A percentile compares a stretch with the other conserved stretches of the same genome.
Evolutionary conservation across 805 yeast genomes (phyloP).

Genomic region (Saccharomycopsis malanga): DNA sequence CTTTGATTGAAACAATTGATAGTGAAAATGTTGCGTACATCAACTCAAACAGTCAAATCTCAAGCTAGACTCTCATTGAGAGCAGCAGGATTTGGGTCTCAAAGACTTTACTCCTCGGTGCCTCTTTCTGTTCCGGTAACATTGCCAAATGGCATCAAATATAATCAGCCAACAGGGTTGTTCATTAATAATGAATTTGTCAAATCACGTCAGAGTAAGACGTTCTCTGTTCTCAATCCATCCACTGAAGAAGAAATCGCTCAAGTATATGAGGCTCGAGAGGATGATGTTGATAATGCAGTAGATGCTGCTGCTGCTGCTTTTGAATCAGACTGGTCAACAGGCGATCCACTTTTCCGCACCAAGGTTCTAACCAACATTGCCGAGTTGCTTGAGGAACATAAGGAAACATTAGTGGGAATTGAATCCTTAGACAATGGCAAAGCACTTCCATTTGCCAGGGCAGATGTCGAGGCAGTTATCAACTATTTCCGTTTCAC

Average conservation of each 20-base stretch:
- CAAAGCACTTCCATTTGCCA: slow-evolving; percentile 63
- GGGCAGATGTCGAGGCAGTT: slow-evolving; percentile 68
- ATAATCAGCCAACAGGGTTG: slow-evolving; percentile 75
- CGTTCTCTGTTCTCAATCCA: slow-evolving; percentile 58
- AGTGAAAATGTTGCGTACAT: not conserved
- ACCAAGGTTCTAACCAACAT: slow-evolving; percentile 56
- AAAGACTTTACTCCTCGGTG: not conserved
- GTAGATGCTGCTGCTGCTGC: slow-evolving; percentile 80
- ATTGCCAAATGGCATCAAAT: slow-evolving; percentile 45
- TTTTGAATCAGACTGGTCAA: slow-evolving; percentile 57
- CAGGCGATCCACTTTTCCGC: slow-evolving; percentile 57
- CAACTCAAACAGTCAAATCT: not conserved
- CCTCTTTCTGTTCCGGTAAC: not conserved
- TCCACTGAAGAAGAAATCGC: slow-evolving; percentile 66
- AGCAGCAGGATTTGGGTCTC: not conserved
- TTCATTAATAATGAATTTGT: slow-evolving; percentile 76
- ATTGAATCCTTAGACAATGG: slow-evolving; percentile 89
- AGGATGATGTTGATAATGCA: slow-evolving; percentile 75
- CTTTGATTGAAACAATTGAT: no score
- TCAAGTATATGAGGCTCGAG: slow-evolving; percentile 65
- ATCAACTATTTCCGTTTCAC: slow-evolving; percentile 68
- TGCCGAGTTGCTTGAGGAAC: slow-evolving; percentile 68
- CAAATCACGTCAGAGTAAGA: slow-evolving; percentile 48
- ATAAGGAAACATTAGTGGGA: slow-evolving; percentile 63
- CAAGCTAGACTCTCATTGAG: not conserved